Evolutionary conservation across 352 stramenopile genomes (phyloP), one percentile per base, ranked within the genome.

Genomic region (Thraustochytrium striatum): DNA sequence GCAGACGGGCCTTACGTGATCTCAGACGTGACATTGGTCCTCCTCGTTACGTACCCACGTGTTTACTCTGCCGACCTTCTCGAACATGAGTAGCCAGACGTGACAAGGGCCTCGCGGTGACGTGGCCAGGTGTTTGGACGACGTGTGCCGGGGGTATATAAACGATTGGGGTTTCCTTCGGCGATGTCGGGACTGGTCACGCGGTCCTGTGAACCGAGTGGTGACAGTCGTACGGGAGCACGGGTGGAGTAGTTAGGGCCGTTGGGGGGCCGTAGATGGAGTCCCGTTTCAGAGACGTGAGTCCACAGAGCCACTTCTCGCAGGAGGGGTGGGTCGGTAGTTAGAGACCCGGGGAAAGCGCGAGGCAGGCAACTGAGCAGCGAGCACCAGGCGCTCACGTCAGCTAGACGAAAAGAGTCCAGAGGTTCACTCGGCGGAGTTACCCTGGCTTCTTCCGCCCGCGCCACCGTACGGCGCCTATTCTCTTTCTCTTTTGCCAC

Each of bases 311-410:
- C 28, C 58, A 28, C 58, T 69, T 69, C 58, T 19, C 44, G 58
- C 11, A 69, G 32, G 58, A 19, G 58, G 58, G 58, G 58, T 28
- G 58, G 38, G 28, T 33, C 2, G 58, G 58, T 69, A 25, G 58
- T 47, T 69, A 69, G 44, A 47, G 58, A 69, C 28, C 58, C 38
- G 58, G 28, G 58, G 58, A 69, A 69, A 16, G 58, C 58, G 58
- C 44, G 58, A 69, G 58, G 58, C 58, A 47, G 58, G 58, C 33
- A 69, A 69, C 58, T 47, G 58, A 69, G 58, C 58, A 69, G 44
- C 58, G 58, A 69, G 44, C 38, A 69, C 28, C 58, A 69, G 58
- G 58, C 58, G n/a, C n/a, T n/a, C n/a, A n/a, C n/a, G n/a, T n/a
- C n/a, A n/a, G n/a, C n/a, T n/a, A n/a, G n/a, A n/a, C n/a, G n/a